Conservation (phyloP, 495 filamentous ascomycete species). For the Penicillium pulvis region DNA sequence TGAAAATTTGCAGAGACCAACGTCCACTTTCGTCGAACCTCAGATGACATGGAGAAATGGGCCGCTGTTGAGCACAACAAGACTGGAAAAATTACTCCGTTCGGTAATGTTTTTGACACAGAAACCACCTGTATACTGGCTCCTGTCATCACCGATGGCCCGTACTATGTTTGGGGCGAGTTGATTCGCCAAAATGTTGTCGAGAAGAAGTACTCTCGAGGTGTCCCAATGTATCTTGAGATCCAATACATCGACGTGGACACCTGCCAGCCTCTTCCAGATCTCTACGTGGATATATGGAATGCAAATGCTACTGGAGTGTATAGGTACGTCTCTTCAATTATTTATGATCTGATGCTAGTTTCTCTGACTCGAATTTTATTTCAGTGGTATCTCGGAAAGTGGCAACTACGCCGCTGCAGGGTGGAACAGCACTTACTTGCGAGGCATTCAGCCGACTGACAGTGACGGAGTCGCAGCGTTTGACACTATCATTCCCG, state of each 20-base stretch:
- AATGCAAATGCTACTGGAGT: neutral
- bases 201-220: neutral
- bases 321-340: neutral
- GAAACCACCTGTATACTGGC: too few relatives aligned
- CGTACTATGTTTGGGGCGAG: constrained; percentile 3
- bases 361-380: neutral
- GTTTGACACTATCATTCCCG: too few relatives aligned
- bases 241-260: neutral
- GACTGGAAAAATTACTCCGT: too few relatives aligned
- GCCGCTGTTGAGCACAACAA: too few relatives aligned
- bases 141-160: too few relatives aligned
- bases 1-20: too few relatives aligned
- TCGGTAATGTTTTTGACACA: too few relatives aligned
- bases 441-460: too few relatives aligned
- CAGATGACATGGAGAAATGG: too few relatives aligned
- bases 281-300: neutral
- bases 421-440: neutral
- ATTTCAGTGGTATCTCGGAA: neutral
- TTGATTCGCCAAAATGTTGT: neutral
- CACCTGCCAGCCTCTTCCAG: neutral
- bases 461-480: too few relatives aligned
- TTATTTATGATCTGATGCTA: neutral
- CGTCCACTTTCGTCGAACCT: too few relatives aligned
- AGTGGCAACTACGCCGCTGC: neutral
- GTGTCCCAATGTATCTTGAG: neutral